Conservation (phyloP, 176 grass and related monocot genomes). For the Hordeum vulgare region DNA sequence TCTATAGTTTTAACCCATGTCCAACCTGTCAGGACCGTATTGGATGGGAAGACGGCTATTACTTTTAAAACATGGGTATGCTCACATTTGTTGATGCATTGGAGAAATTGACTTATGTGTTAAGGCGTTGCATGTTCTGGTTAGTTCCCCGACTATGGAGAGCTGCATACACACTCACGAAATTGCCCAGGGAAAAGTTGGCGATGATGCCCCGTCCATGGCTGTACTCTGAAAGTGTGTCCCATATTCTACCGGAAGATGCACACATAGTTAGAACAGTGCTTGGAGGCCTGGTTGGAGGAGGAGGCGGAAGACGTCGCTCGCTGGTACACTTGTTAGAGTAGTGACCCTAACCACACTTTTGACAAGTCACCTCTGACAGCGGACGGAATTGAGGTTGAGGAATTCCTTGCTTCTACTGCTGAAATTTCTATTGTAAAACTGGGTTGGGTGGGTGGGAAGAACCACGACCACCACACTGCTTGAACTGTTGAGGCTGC, state of each 20-base stretch:
- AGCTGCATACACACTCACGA: background rate
- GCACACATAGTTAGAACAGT: background rate
- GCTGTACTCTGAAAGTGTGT: background rate
- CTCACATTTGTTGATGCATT: background rate
- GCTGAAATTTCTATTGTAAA: no score
- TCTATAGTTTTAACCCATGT: background rate
- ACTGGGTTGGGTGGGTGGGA: no score
- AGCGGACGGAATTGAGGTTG: no score
- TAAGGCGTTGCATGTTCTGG: background rate
- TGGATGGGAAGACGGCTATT: background rate
- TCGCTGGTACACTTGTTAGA: no score
- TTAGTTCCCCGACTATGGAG: background rate
- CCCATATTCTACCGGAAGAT: background rate
- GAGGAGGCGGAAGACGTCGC: no score
- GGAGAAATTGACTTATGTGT: background rate
- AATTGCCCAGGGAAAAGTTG: background rate
- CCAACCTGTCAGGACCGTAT: background rate
- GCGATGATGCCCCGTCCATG: fast-evolving
- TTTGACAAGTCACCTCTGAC: no score
- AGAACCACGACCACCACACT: no score
- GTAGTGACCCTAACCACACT: no score
- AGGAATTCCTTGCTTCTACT: no score
- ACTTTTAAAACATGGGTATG: background rate
- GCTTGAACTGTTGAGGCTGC: no score
- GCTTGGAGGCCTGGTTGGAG: no score